phyloP scores from a whole-genome alignment of 805 yeast species.

The Candida quercuum region DNA sequence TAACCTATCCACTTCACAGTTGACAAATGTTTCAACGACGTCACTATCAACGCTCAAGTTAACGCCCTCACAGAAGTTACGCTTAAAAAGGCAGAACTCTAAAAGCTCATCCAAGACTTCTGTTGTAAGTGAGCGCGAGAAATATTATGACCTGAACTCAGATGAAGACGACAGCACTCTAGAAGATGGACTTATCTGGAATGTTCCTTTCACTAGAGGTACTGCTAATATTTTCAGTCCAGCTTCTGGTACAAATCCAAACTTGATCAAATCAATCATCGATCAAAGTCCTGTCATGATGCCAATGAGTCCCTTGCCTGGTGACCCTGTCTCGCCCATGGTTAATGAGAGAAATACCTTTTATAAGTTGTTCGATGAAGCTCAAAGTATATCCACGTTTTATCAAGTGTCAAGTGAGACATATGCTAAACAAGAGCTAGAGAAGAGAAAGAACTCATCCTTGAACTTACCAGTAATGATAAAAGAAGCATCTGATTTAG shows the following conservation, averaged over 20 bases:
- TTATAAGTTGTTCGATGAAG: conserved; percentile 18
- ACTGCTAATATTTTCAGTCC: conserved; percentile 20
- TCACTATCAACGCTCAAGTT: conserved; percentile 18
- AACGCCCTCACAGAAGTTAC: conserved; percentile 38
- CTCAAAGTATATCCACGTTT: conserved; percentile 19
- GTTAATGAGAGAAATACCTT: neutral
- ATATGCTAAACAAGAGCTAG: conserved; percentile 13
- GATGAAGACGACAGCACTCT: conserved; percentile 30
- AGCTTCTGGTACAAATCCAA: conserved; percentile 19
- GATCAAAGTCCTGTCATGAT: conserved; percentile 21
- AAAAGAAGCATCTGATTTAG: conserved; percentile 31
- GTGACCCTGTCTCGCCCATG: conserved; percentile 16
- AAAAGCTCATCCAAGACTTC: conserved; percentile 27
- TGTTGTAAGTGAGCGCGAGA: conserved; percentile 30
- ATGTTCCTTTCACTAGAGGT: conserved; percentile 43
- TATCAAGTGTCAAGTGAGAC: conserved; percentile 16
- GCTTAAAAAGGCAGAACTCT: conserved; percentile 33
- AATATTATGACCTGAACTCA: conserved; percentile 28
- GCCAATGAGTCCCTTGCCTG: conserved; percentile 50
- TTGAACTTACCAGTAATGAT: conserved; percentile 30
- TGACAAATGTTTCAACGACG: neutral
- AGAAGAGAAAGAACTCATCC: conserved; percentile 12
- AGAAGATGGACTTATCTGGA: conserved; percentile 40
- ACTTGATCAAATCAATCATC: conserved; percentile 16
- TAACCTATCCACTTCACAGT: neutral